phyloP scores from a whole-genome alignment of 1,284 basidiomycete genomes.

The Sparassis latifolia region DNA sequence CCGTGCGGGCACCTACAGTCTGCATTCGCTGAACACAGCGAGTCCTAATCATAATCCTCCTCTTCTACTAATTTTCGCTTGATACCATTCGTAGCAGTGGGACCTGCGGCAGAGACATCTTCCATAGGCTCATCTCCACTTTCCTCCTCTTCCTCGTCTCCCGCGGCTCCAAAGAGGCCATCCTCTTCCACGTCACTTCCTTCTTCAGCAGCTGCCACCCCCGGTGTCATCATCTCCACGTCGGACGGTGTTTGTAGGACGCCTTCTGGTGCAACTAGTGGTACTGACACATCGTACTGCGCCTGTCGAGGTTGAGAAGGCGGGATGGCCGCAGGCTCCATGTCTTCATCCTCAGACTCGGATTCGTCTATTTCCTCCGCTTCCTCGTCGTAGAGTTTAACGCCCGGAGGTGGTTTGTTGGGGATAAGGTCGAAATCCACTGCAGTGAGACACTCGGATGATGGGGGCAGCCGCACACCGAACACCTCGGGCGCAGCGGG shows the following conservation, averaged over 20 bases:
- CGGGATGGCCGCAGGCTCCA: slow-evolving; percentile 47
- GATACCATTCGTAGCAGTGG: slow-evolving; percentile 46
- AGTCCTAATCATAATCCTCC: slow-evolving; percentile 71
- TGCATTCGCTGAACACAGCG: neutral
- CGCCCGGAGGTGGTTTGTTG: slow-evolving; percentile 71
- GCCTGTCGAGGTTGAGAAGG: slow-evolving; percentile 4
- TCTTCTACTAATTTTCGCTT: slow-evolving; percentile 79
- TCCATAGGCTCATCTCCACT: slow-evolving; percentile 74
- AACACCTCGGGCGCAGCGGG: slow-evolving; percentile 94
- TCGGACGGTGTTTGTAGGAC: slow-evolving; percentile 59
- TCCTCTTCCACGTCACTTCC: slow-evolving; percentile 59
- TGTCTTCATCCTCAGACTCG: slow-evolving; percentile 57
- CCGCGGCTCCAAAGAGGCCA: slow-evolving; percentile 56
- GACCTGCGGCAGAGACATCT: slow-evolving; percentile 50
- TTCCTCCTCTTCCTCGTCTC: slow-evolving; percentile 54
- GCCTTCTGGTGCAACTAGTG: slow-evolving; percentile 45
- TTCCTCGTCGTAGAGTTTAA: slow-evolving; percentile 72
- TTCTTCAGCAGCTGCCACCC: slow-evolving; percentile 47
- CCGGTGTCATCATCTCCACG: slow-evolving; percentile 50
- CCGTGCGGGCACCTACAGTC: neutral
- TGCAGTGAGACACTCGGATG: slow-evolving; percentile 78
- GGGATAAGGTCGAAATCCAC: slow-evolving; percentile 94
- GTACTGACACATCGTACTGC: slow-evolving; percentile 9
- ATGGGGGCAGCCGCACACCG: slow-evolving; percentile 83
- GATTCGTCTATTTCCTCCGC: slow-evolving; percentile 72